Evolutionary conservation across 768 basidiomycete species (phyloP).

Genomic region (Candolleomyces aberdarensis): DNA sequence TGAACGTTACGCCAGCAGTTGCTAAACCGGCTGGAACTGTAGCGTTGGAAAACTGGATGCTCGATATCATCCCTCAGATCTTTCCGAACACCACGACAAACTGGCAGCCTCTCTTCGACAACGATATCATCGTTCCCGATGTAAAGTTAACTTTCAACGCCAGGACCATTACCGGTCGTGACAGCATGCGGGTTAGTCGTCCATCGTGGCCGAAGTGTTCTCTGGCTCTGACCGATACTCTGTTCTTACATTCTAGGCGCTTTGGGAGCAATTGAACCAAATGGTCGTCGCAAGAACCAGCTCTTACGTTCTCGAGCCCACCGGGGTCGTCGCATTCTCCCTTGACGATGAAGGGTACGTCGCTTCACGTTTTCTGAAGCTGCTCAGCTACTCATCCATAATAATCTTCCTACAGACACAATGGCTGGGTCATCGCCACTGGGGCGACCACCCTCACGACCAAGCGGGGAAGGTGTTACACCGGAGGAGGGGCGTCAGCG

Average conservation of each 20-base stretch:
- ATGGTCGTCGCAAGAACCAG: too few relatives aligned
- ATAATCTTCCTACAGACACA: background rate
- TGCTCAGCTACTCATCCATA: background rate
- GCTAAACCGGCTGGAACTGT: background rate
- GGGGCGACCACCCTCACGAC: background rate
- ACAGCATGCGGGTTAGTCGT: background rate
- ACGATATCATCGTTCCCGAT: background rate
- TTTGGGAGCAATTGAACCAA: background rate
- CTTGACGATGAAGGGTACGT: conserved; percentile 1
- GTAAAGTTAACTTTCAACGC: background rate
- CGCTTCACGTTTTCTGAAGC: background rate
- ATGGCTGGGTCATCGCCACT: background rate
- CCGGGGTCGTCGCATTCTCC: too few relatives aligned
- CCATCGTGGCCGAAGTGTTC: background rate
- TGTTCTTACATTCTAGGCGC: background rate
- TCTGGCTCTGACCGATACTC: background rate
- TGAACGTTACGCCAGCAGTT: too few relatives aligned
- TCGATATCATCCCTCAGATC: background rate
- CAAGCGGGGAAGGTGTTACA: background rate
- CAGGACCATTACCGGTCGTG: background rate
- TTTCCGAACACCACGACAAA: conserved; percentile 2
- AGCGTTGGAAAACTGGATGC: background rate
- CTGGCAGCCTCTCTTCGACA: background rate
- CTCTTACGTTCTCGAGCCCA: too few relatives aligned
- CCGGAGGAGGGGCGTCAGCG: background rate